Evolutionary conservation across 352 stramenopile species (phyloP).

Genomic region (Thalassiosira sp.): DNA sequence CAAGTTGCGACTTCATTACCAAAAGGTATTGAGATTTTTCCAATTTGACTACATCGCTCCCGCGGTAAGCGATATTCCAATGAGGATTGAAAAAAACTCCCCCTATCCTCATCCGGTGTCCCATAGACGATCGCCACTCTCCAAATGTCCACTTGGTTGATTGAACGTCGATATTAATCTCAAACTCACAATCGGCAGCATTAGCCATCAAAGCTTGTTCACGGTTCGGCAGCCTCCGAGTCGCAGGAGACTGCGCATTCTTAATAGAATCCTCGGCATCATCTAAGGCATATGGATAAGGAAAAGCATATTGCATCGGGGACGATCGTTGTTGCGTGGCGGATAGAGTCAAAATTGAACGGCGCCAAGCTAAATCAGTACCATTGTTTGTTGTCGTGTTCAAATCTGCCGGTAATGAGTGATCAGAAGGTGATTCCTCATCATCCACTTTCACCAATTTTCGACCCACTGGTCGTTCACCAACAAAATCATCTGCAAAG

Average conservation of each 20-base stretch:
- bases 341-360: conserved; percentile 9
- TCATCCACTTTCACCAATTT: conserved; percentile 3
- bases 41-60: conserved; percentile 17
- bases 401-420: not conserved
- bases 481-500: not conserved
- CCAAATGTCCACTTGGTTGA: conserved; percentile 64
- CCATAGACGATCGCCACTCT: conserved; percentile 60
- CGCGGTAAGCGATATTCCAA: conserved; percentile 13
- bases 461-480: not conserved
- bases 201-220: conserved; percentile 71
- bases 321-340: conserved; percentile 1
- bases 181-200: conserved; percentile 76
- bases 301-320: conserved; percentile 35
- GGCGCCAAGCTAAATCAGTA: conserved; percentile 1
- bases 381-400: conserved; percentile 10
- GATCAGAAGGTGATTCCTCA: conserved; percentile 5
- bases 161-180: conserved; percentile 76
- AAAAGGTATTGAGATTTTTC: conserved; percentile 50
- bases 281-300: conserved; percentile 75
- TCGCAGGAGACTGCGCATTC: conserved; percentile 35
- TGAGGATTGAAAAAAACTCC: conserved; percentile 49
- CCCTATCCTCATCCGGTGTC: conserved; percentile 45
- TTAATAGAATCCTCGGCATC: conserved; percentile 64
- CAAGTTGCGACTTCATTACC: conserved; percentile 46
- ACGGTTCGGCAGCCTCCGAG: conserved; percentile 46